Evolutionary conservation across 257 asterid species (phyloP).

Genomic region (Avicennia marina): DNA sequence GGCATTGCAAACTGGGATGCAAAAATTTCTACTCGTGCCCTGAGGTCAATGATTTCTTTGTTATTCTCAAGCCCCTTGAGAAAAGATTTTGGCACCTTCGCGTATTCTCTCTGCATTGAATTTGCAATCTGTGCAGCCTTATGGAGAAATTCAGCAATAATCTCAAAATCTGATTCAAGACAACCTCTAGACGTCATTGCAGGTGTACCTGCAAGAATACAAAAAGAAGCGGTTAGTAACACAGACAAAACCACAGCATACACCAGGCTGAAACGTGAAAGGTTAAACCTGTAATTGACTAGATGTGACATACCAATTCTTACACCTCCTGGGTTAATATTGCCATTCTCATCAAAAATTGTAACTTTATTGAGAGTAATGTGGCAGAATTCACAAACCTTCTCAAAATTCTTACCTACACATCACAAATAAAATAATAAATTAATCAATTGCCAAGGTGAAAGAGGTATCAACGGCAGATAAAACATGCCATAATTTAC

Average conservation of each 20-base stretch:
- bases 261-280: slow-evolving; percentile 6
- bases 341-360: slow-evolving; percentile 75
- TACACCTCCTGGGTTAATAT: slow-evolving; percentile 82
- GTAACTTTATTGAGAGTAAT: slow-evolving; percentile 84
- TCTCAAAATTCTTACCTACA: slow-evolving; percentile 78
- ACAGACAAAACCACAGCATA: not conserved
- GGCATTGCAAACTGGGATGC: slow-evolving; percentile 91
- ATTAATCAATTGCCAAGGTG: not conserved
- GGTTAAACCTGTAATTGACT: not conserved
- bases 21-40: slow-evolving; percentile 69
- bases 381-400: slow-evolving; percentile 80
- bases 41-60: slow-evolving; percentile 68
- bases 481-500: not conserved
- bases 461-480: not conserved
- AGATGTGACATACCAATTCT: slow-evolving; percentile 60
- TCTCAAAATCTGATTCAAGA: slow-evolving; percentile 76
- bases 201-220: slow-evolving; percentile 63
- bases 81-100: slow-evolving; percentile 59
- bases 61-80: slow-evolving; percentile 73
- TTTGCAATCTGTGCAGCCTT: slow-evolving; percentile 74
- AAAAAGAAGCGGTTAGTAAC: not conserved
- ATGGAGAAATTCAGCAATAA: slow-evolving; percentile 74
- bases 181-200: slow-evolving; percentile 99
- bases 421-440: slow-evolving; percentile 6
- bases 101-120: slow-evolving; percentile 72